Conservation (phyloP, 2,329 filamentous ascomycete species). For the Myriosclerotinia curreyana region DNA sequence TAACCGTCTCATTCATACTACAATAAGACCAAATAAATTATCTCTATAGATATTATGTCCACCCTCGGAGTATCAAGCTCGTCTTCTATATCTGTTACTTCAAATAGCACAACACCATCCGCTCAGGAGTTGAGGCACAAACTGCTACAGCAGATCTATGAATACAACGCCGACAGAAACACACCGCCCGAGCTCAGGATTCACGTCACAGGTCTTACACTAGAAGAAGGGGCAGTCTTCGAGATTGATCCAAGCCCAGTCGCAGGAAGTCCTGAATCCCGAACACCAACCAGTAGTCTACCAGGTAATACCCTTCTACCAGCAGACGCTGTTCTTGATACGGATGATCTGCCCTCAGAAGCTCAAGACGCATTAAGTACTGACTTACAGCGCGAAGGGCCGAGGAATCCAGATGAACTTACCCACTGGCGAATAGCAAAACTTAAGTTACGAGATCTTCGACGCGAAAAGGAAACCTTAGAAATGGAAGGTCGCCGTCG, state of each 20-base stretch:
- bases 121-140: not conserved
- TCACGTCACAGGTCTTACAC: conserved; percentile 12
- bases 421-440: not conserved
- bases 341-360: not conserved
- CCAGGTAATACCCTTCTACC: not conserved
- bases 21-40: not conserved
- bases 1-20: not conserved
- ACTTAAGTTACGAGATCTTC: conserved; percentile 11
- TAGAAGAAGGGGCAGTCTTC: conserved; percentile 3
- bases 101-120: not conserved
- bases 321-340: not conserved
- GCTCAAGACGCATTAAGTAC: too few relatives aligned
- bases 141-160: conserved; percentile 1
- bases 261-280: not conserved
- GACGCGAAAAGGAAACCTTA: conserved; percentile 12
- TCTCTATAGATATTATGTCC: not conserved
- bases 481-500: conserved; percentile 18
- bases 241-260: not conserved
- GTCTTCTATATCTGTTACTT: not conserved
- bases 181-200: conserved; percentile 8
- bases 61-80: not conserved
- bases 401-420: not conserved
- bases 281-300: not conserved
- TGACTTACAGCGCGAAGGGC: not conserved
- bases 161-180: conserved; percentile 3